A percentile compares a stretch with the other conserved stretches of the same genome.
These are phyloP conservation scores for Syzygium oleosum DNA, from an alignment of 345 rosid genomes.

Conservation along the genomic window DNA sequence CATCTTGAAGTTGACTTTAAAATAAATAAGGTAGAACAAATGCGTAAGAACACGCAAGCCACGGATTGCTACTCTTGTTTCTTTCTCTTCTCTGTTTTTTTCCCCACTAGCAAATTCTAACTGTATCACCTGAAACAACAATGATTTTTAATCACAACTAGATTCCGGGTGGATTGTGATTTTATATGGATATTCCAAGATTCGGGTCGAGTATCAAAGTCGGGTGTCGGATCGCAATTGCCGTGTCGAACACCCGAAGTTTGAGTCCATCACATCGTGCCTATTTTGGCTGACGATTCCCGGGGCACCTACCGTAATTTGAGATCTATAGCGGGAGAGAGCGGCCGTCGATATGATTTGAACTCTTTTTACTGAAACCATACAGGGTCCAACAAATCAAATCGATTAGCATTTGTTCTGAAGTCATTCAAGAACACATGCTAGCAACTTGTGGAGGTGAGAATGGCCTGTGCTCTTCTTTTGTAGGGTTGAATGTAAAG, in stretches of 20 bases:
- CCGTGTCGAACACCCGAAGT: too few relatives aligned
- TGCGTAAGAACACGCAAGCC: neutral
- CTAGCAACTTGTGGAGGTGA: too few relatives aligned
- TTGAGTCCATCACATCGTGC: too few relatives aligned
- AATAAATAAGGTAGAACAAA: neutral
- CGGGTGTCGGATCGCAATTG: too few relatives aligned
- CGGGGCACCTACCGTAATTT: neutral
- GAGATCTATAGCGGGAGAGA: fast-evolving
- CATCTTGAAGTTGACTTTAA: neutral
- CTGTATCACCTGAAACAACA: neutral
- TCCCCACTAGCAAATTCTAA: neutral
- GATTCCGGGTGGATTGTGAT: neutral
- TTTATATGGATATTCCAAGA: too few relatives aligned
- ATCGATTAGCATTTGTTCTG: neutral
- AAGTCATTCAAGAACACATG: neutral
- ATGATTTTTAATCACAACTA: neutral
- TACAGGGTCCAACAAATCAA: neutral
- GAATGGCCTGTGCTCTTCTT: too few relatives aligned
- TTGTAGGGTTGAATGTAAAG: neutral
- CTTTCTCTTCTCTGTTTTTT: neutral
- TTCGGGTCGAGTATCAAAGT: too few relatives aligned
- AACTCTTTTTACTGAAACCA: neutral
- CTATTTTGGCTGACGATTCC: neutral
- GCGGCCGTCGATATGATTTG: neutral
- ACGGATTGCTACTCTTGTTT: neutral